Evolutionary conservation across 495 filamentous ascomycete species (phyloP).

Genomic region (Penicillium odoratum): DNA sequence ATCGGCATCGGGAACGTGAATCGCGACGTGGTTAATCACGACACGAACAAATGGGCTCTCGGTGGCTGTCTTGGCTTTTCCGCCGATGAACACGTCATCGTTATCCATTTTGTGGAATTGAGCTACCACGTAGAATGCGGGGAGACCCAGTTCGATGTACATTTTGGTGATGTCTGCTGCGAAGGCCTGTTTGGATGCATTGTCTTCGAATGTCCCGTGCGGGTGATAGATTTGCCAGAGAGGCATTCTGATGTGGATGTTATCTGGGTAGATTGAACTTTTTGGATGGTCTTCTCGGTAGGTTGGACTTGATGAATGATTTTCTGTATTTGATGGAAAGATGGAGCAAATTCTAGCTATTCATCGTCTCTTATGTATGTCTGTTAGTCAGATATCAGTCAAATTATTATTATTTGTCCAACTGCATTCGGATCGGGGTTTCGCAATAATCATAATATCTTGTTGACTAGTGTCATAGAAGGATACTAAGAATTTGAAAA

Average conservation of each 20-base stretch:
- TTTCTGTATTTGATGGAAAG: no score
- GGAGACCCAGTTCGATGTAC: constrained; percentile 25
- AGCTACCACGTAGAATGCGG: constrained; percentile 31
- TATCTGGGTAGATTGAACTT: not conserved
- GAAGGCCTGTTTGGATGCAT: constrained; percentile 18
- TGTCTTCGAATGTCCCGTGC: constrained; percentile 14
- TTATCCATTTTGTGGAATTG: constrained; percentile 19
- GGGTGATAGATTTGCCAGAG: constrained; percentile 34
- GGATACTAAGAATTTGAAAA: not conserved
- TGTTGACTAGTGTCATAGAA: not conserved
- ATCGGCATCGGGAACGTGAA: constrained; percentile 17
- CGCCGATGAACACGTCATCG: constrained; percentile 17
- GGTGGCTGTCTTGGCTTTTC: not conserved
- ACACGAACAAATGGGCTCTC: constrained; percentile 23
- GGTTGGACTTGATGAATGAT: no score
- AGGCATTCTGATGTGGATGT: constrained; percentile 20
- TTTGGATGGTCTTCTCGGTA: no score
- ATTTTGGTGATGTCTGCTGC: constrained; percentile 27
- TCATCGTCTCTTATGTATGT: no score
- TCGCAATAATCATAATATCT: not conserved
- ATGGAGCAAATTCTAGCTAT: no score
- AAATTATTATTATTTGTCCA: not conserved
- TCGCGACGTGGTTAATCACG: constrained; percentile 25
- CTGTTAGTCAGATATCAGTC: not conserved
- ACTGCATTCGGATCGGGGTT: not conserved